A percentile compares a stretch with the other conserved stretches of the same genome.
Conservation (phyloP, 768 basidiomycete genomes). For the Exsudoporus frostii region DNA sequence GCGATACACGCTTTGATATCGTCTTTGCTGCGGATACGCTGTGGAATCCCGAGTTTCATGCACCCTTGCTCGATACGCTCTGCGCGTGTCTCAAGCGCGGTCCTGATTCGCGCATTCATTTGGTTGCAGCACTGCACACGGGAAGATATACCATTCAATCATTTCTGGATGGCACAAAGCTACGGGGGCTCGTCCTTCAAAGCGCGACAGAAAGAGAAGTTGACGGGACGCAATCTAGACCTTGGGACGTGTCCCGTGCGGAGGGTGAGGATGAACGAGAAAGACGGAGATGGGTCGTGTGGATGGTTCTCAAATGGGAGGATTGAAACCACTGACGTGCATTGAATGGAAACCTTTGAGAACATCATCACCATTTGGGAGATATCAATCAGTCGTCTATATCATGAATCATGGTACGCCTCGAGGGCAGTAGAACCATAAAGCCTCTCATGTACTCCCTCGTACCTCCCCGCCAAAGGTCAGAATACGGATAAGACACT, state of each 20-base stretch:
- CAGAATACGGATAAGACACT: slow-evolving; percentile 32
- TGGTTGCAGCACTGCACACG: slow-evolving; percentile 76
- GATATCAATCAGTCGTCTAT: background rate
- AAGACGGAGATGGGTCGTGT: slow-evolving; percentile 68
- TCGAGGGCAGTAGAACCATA: background rate
- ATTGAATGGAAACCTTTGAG: background rate
- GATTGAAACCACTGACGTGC: slow-evolving; percentile 15
- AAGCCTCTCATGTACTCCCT: slow-evolving; percentile 10
- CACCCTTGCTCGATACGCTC: slow-evolving; percentile 51
- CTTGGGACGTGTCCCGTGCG: slow-evolving; percentile 51
- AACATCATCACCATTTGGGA: background rate
- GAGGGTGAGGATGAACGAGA: slow-evolving; percentile 65
- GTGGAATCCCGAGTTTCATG: slow-evolving; percentile 68
- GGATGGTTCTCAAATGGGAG: slow-evolving; percentile 57
- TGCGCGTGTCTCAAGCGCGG: slow-evolving; percentile 43
- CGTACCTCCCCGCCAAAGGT: slow-evolving; percentile 29
- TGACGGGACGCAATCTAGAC: slow-evolving; percentile 35
- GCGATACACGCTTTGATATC: slow-evolving; percentile 50
- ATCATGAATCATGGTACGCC: slow-evolving; percentile 2
- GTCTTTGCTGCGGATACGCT: slow-evolving; percentile 74
- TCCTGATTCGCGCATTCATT: slow-evolving; percentile 48
- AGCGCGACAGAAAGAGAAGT: slow-evolving; percentile 48
- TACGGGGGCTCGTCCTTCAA: slow-evolving; percentile 45
- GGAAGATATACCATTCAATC: slow-evolving; percentile 68
- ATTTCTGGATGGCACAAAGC: slow-evolving; percentile 41